These are phyloP conservation scores for Plectosphaerella sp. DNA, from an alignment of 2,329 filamentous ascomycete genomes.

Conservation along the genomic window DNA sequence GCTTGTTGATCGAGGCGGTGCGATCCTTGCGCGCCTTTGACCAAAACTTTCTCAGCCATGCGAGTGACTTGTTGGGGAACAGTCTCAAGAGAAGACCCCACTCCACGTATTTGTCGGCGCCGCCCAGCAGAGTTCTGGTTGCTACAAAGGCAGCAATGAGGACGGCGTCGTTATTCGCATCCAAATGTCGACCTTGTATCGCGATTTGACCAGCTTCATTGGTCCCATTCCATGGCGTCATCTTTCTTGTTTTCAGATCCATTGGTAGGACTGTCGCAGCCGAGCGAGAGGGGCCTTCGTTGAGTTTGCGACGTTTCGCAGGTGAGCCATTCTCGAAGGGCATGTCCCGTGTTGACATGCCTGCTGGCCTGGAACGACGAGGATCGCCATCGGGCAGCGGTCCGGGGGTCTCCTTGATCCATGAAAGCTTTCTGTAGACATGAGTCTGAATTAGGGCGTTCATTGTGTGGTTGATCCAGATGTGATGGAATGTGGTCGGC, in stretches of 20 bases:
- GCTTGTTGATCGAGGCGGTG: conserved; percentile 46
- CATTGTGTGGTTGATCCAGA: conserved; percentile 28
- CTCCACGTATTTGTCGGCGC: conserved; percentile 54
- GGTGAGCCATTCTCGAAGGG: too few species aligned
- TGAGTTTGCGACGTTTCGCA: too few species aligned
- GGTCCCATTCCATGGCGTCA: neutral
- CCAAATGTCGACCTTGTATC: conserved; percentile 1
- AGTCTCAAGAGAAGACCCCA: conserved; percentile 54
- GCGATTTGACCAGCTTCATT: neutral
- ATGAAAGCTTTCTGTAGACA: too few species aligned
- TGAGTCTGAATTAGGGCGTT: too few species aligned
- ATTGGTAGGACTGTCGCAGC: neutral
- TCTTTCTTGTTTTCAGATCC: neutral
- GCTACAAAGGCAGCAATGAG: conserved; percentile 55
- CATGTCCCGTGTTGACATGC: too few species aligned
- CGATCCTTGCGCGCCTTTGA: conserved; percentile 44
- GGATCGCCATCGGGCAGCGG: too few species aligned
- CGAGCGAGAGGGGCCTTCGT: too few species aligned
- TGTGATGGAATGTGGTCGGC: conserved; percentile 28
- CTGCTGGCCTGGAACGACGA: too few species aligned
- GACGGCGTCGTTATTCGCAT: conserved; percentile 11
- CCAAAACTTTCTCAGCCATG: conserved; percentile 53
- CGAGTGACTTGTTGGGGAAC: conserved; percentile 49
- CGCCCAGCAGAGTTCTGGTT: conserved; percentile 54
- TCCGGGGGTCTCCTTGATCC: too few species aligned